A percentile compares a stretch with the other conserved stretches of the same genome.
Evolutionary conservation across 331 rosid species (phyloP).

Genomic region (Ulmus americana): DNA sequence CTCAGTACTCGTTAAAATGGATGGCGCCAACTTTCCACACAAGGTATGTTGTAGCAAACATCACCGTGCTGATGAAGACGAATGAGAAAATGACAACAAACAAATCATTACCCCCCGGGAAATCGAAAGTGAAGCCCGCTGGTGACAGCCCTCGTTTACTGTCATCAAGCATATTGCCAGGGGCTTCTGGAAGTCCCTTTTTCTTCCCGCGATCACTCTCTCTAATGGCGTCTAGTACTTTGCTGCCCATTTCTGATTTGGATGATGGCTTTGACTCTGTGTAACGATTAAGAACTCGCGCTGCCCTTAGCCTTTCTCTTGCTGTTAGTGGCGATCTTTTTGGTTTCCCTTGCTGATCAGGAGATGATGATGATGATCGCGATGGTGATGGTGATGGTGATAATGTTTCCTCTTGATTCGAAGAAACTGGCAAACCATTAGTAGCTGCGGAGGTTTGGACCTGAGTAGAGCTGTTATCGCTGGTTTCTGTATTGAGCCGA

Average conservation of each 20-base stretch:
- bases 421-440: conserved; percentile 29
- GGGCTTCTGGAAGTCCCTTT: conserved; percentile 87
- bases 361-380: too few relatives aligned
- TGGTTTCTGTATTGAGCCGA: conserved; percentile 44
- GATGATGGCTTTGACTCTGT: conserved; percentile 45
- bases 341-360: conserved; percentile 26
- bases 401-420: conserved; percentile 30
- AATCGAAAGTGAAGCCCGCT: conserved; percentile 57
- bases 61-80: conserved; percentile 74
- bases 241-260: conserved; percentile 61
- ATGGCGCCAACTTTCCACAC: conserved; percentile 98
- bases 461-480: conserved; percentile 34
- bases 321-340: conserved; percentile 54
- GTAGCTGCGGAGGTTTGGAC: conserved; percentile 39
- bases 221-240: conserved; percentile 68
- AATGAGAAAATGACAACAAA: conserved; percentile 57
- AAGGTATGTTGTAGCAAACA: conserved; percentile 84
- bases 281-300: conserved; percentile 58
- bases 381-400: too few relatives aligned
- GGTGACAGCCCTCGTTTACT: conserved; percentile 77
- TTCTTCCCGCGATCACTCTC: conserved; percentile 74
- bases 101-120: conserved; percentile 75
- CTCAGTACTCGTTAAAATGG: conserved; percentile 84
- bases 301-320: conserved; percentile 79
- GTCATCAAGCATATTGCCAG: conserved; percentile 74